A percentile compares a stretch with the other conserved stretches of the same genome.
These are phyloP conservation scores for Trichoderma endophyticum DNA, from an alignment of 2,329 filamentous ascomycete species.

Conservation along the genomic window DNA sequence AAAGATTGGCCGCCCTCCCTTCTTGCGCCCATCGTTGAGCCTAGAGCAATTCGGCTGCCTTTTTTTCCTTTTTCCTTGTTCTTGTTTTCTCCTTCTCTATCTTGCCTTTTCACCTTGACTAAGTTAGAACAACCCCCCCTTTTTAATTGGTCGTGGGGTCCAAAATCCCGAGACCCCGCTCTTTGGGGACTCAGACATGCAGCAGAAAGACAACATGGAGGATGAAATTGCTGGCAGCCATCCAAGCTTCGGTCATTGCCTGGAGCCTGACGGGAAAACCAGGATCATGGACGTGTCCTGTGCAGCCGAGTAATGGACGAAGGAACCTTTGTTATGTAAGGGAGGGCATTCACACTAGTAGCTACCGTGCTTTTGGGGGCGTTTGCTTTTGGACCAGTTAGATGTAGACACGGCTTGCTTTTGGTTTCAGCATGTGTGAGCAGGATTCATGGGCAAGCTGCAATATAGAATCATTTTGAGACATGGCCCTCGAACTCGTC, in stretches of 20 bases:
- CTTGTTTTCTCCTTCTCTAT: not conserved
- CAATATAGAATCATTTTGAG: slow-evolving; percentile 9
- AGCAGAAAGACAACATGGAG: not conserved
- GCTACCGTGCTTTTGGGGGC: slow-evolving; percentile 5
- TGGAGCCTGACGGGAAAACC: not conserved
- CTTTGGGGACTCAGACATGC: not conserved
- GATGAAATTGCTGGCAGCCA: not conserved
- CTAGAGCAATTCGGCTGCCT: not conserved
- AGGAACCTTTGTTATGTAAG: not conserved
- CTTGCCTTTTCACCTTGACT: not conserved
- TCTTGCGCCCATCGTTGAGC: not conserved
- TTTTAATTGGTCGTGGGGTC: not conserved
- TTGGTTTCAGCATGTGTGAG: slow-evolving; percentile 10
- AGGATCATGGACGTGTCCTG: not conserved
- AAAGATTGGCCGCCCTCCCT: not conserved
- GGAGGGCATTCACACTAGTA: slow-evolving; percentile 7
- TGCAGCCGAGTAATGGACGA: not conserved
- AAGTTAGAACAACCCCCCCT: not conserved
- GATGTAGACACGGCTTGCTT: slow-evolving; percentile 16
- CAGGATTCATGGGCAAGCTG: slow-evolving; percentile 15
- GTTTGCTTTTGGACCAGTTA: slow-evolving; percentile 19
- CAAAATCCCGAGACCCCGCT: not conserved
- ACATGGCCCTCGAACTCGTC: not conserved
- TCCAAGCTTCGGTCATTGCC: not conserved
- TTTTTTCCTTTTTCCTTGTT: not conserved